phyloP scores from a whole-genome alignment of 1,139 yeast genomes.

The Groenewaldozyma auringiensis region DNA sequence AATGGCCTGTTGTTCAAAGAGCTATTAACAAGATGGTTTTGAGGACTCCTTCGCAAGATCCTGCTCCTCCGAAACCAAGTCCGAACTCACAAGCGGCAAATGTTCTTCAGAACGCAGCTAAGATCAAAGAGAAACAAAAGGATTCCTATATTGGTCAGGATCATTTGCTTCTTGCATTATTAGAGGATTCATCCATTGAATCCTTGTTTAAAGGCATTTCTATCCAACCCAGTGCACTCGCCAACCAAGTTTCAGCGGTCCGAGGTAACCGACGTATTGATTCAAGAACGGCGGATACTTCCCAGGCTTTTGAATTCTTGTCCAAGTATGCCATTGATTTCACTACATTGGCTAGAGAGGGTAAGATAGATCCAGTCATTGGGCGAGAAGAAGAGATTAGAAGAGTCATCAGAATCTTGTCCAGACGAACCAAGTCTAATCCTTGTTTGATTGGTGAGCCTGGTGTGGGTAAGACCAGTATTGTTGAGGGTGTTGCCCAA shows the following conservation, averaged over 20 bases:
- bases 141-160: constrained; percentile 92
- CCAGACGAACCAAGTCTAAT: constrained; percentile 93
- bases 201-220: constrained; percentile 67
- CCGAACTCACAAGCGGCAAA: constrained; percentile 67
- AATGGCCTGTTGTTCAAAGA: constrained; percentile 74
- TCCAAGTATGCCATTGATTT: constrained; percentile 85
- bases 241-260: constrained; percentile 71
- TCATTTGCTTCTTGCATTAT: constrained; percentile 75
- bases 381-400: constrained; percentile 98
- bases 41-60: constrained; percentile 77
- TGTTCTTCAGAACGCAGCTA: constrained; percentile 59
- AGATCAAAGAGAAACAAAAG: constrained; percentile 78
- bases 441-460: constrained; percentile 98
- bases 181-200: constrained; percentile 69
- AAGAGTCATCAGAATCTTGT: constrained; percentile 84
- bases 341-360: constrained; percentile 88
- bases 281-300: constrained; percentile 88
- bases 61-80: constrained; percentile 71
- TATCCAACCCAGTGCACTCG: constrained; percentile 62
- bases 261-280: constrained; percentile 93
- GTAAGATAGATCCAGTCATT: constrained; percentile 94
- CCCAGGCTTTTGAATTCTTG: constrained; percentile 74
- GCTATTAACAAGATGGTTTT: constrained; percentile 74
- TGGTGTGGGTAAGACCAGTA: constrained; percentile 98
- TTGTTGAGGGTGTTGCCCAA: constrained; percentile 98